Evolutionary conservation across 495 filamentous ascomycete species (phyloP).

Genomic region (Aspergillus cavernicola): DNA sequence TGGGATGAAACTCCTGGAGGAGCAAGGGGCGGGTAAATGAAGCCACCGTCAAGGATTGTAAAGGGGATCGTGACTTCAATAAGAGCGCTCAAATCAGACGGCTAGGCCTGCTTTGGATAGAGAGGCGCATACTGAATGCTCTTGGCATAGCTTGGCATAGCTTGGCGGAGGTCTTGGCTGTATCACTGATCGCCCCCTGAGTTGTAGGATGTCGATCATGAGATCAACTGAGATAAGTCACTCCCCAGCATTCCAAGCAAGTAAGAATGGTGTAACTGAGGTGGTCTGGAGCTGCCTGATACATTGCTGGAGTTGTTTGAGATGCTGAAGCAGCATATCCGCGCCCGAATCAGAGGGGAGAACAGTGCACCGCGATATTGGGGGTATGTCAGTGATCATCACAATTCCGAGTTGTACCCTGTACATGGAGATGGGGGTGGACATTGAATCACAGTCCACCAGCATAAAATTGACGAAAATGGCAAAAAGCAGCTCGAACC

Average conservation of each 20-base stretch:
- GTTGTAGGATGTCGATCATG: conserved; percentile 20
- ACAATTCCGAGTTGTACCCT: too few species aligned
- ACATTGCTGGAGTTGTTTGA: conserved; percentile 1
- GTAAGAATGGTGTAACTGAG: conserved; percentile 3
- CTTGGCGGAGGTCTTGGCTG: conserved; percentile 25
- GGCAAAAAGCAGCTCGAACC: neutral
- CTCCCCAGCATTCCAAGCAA: too few species aligned
- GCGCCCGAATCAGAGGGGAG: too few species aligned
- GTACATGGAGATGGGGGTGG: too few species aligned
- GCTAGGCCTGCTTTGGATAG: neutral
- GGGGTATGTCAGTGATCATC: too few species aligned
- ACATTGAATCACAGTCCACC: too few species aligned
- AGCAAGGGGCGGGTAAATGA: conserved; percentile 16
- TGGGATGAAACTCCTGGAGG: conserved; percentile 19
- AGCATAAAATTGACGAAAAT: conserved; percentile 1
- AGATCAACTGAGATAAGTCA: conserved; percentile 11
- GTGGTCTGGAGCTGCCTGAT: conserved; percentile 6
- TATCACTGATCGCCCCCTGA: conserved; percentile 12
- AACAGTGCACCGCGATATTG: too few species aligned
- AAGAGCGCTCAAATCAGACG: conserved; percentile 1
- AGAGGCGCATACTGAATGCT: conserved; percentile 7
- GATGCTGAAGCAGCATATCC: neutral
- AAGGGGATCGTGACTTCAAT: too few species aligned
- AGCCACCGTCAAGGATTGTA: neutral
- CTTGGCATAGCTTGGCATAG: conserved; percentile 20